Conservation (phyloP, 768 basidiomycete genomes). For the Boletus rubescentipes region DNA sequence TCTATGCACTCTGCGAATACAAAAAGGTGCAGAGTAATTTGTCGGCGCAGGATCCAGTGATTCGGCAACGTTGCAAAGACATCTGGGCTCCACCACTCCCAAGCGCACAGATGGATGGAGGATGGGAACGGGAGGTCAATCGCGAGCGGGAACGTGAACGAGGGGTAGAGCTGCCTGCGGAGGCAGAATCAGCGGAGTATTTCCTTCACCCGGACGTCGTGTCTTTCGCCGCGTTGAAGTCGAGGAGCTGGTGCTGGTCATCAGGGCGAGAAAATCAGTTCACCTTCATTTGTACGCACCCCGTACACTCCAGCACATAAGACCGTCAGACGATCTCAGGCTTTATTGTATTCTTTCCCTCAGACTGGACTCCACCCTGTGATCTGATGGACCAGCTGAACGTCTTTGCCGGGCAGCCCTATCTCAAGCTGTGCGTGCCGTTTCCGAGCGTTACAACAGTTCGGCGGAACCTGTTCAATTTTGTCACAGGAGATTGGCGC, state of each 20-base stretch:
- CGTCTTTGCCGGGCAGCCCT: too few species aligned
- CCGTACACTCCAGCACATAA: constrained; percentile 32
- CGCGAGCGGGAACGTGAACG: too few species aligned
- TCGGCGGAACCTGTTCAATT: background rate
- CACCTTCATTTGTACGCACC: constrained; percentile 43
- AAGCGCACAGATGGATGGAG: too few species aligned
- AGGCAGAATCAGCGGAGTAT: constrained; percentile 19
- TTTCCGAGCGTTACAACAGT: background rate
- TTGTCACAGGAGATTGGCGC: too few species aligned
- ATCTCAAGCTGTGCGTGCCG: constrained; percentile 17
- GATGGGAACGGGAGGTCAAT: too few species aligned
- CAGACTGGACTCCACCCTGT: background rate
- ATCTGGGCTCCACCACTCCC: too few species aligned
- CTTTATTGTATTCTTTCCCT: constrained; percentile 8
- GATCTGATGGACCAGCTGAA: background rate
- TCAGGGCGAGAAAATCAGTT: constrained; percentile 33
- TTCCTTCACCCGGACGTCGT: constrained; percentile 19
- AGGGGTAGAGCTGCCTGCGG: constrained; percentile 36
- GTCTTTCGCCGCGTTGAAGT: constrained; percentile 31
- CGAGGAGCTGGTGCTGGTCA: constrained; percentile 35
- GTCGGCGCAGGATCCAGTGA: too few species aligned
- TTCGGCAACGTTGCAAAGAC: too few species aligned
- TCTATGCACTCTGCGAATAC: constrained; percentile 25
- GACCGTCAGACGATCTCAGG: constrained; percentile 34
- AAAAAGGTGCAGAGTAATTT: constrained; percentile 14